Conservation (phyloP, 768 basidiomycete species). For the Peribolospora kevripleyi region DNA sequence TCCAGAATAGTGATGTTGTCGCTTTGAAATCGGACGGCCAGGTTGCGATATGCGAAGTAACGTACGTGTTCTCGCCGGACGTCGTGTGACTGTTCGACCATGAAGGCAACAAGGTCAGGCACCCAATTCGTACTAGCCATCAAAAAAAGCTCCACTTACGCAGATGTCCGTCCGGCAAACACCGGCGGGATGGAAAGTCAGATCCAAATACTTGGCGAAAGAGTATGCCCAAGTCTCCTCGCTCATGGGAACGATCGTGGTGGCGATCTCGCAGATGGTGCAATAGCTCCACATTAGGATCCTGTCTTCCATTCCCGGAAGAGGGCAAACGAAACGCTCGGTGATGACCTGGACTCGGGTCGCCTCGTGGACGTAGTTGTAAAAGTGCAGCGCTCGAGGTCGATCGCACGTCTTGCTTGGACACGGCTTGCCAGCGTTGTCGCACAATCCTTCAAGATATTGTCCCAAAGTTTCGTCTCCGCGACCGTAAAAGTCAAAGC, state of each 20-base stretch:
- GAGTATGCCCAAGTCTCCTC: slow-evolving; percentile 77
- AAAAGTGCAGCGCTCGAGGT: slow-evolving; percentile 57
- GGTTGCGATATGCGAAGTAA: slow-evolving; percentile 42
- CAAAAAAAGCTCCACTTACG: too few species aligned
- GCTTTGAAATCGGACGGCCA: slow-evolving; percentile 45
- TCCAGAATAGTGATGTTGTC: slow-evolving; percentile 64
- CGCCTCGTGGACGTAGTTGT: slow-evolving; percentile 73
- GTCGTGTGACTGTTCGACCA: slow-evolving; percentile 78
- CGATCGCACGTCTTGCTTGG: slow-evolving; percentile 63
- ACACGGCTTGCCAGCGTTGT: slow-evolving; percentile 46
- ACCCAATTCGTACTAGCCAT: too few species aligned
- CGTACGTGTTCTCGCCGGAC: slow-evolving; percentile 79
- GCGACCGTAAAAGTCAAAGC: slow-evolving; percentile 72
- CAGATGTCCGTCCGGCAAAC: too few species aligned
- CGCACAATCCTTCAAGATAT: slow-evolving; percentile 60
- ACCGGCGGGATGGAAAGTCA: slow-evolving; percentile 69
- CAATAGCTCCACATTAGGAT: slow-evolving; percentile 67
- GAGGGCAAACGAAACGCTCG: slow-evolving; percentile 34
- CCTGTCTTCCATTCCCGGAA: slow-evolving; percentile 32
- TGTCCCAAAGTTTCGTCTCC: slow-evolving; percentile 52
- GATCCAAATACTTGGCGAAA: slow-evolving; percentile 84
- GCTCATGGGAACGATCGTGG: slow-evolving; percentile 60
- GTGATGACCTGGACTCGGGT: slow-evolving; percentile 58
- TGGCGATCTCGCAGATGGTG: slow-evolving; percentile 49
- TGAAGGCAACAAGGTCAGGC: slow-evolving; percentile 46